Percentiles rank a stretch among this genome's conserved stretches.
phyloP scores from a whole-genome alignment of 2,329 filamentous ascomycete genomes.

The Remersonia thermophila region DNA sequence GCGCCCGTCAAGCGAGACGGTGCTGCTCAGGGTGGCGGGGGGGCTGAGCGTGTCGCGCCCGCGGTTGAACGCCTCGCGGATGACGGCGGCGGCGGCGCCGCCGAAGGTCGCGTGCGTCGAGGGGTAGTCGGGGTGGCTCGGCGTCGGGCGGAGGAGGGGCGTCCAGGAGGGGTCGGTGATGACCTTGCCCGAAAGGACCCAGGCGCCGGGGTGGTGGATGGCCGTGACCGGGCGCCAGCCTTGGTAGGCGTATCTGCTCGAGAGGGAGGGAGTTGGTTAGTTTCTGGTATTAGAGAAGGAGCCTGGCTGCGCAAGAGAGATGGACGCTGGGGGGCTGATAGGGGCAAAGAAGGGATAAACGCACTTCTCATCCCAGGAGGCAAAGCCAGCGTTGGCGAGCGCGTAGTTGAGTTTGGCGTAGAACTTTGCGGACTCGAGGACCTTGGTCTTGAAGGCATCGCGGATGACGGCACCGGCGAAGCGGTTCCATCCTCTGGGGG shows the following conservation, averaged over 20 bases:
- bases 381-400: constrained; percentile 14
- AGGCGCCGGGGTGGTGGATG: constrained; percentile 9
- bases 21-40: constrained; percentile 10
- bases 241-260: constrained; percentile 7
- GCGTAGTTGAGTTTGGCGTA: constrained; percentile 18
- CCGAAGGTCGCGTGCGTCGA: constrained; percentile 15
- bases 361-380: constrained; percentile 14
- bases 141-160: constrained; percentile 13
- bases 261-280: neutral
- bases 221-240: constrained; percentile 14
- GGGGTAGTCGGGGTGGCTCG: constrained; percentile 14
- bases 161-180: constrained; percentile 11
- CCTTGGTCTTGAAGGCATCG: constrained; percentile 8
- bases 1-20: constrained; percentile 9
- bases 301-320: no score
- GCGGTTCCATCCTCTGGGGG: no score
- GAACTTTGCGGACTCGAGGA: constrained; percentile 13
- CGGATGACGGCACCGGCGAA: constrained; percentile 12
- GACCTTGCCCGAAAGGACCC: constrained; percentile 5
- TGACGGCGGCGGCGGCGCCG: constrained; percentile 10
- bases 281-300: neutral
- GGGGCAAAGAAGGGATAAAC: neutral
- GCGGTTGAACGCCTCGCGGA: constrained; percentile 8
- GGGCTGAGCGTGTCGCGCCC: constrained; percentile 4
- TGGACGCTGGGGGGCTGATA: neutral